A percentile compares a stretch with the other conserved stretches of the same genome.
Evolutionary conservation across 495 filamentous ascomycete species (phyloP).

Genomic region (Podospora anserina): DNA sequence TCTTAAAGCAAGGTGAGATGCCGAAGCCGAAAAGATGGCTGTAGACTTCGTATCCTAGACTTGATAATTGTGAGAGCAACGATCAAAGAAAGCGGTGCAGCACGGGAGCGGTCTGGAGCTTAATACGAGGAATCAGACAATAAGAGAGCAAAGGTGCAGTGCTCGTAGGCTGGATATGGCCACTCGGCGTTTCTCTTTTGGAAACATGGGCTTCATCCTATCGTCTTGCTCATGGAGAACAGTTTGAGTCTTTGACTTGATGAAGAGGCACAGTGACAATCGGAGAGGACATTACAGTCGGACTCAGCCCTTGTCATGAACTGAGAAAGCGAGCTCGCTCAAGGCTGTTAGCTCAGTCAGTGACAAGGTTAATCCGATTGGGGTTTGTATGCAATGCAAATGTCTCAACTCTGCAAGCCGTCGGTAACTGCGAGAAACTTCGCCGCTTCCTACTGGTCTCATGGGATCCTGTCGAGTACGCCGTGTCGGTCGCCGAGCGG

Average conservation of each 20-base stretch:
- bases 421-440: background rate
- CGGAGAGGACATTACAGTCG: background rate
- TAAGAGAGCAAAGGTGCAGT: background rate
- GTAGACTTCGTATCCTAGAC: background rate
- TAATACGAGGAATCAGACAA: background rate
- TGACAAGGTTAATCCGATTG: background rate
- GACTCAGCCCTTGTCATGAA: background rate
- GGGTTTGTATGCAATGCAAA: background rate
- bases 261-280: background rate
- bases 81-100: background rate
- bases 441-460: background rate
- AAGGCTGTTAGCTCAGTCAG: too few relatives aligned
- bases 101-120: background rate
- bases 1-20: background rate
- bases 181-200: background rate
- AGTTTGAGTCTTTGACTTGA: background rate
- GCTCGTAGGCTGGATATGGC: background rate
- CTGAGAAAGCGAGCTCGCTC: background rate
- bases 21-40: background rate
- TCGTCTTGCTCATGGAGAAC: background rate
- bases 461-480: background rate
- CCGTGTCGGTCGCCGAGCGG: background rate
- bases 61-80: background rate
- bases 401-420: background rate
- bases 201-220: background rate